phyloP scores from a whole-genome alignment of 140 eudicot genomes.

The Erigeron philadelphicus region DNA sequence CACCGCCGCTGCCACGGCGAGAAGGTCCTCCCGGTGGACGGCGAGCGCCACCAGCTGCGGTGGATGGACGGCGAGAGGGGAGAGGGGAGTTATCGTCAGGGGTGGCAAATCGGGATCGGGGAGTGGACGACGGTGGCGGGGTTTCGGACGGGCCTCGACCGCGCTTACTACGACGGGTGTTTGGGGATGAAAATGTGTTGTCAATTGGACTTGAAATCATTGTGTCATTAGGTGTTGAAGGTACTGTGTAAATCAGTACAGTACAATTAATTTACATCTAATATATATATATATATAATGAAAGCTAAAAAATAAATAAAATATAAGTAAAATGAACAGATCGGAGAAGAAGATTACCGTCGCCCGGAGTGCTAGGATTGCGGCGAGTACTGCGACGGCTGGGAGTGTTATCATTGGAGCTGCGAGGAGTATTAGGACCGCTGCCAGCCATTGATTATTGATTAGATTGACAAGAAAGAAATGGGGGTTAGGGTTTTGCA shows the following conservation, averaged over 20 bases:
- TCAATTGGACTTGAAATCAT: slow-evolving; percentile 59
- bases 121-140: slow-evolving; percentile 42
- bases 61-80: too few relatives aligned
- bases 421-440: background rate
- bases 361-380: slow-evolving; percentile 9
- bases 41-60: too few relatives aligned
- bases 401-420: background rate
- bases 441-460: too few relatives aligned
- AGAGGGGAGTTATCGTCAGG: slow-evolving; percentile 15
- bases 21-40: too few relatives aligned
- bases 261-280: background rate
- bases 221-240: slow-evolving; percentile 57
- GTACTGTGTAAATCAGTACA: slow-evolving; percentile 37
- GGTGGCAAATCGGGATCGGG: slow-evolving; percentile 42
- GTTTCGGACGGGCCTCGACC: slow-evolving; percentile 47
- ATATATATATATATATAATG: background rate
- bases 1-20: background rate
- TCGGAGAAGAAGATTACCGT: slow-evolving; percentile 34
- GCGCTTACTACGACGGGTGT: slow-evolving; percentile 38
- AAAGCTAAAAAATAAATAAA: background rate
- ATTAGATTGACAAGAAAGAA: background rate
- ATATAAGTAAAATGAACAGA: slow-evolving; percentile 3
- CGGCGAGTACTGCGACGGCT: background rate
- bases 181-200: slow-evolving; percentile 63
- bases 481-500: background rate